Evolutionary conservation across 2,329 filamentous ascomycete genomes (phyloP).

Genomic region (Cytospora schulzeri): DNA sequence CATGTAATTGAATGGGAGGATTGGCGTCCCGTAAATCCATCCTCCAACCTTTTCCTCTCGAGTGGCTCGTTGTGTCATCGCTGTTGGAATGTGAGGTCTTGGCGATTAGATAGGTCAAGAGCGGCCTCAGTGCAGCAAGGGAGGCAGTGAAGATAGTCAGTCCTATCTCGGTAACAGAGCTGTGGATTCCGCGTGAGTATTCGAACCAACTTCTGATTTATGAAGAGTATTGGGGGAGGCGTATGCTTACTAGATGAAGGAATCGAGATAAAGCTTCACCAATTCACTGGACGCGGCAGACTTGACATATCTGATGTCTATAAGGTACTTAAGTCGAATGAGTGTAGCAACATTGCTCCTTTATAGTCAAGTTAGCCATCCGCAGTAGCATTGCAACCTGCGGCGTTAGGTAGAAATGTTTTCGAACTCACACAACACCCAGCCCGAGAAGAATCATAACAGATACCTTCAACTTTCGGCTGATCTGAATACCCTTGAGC

Average conservation of each 20-base stretch:
- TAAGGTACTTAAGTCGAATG: neutral
- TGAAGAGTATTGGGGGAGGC: neutral
- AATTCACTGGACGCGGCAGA: neutral
- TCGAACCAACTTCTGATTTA: too few relatives aligned
- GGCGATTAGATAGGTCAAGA: neutral
- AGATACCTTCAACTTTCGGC: neutral
- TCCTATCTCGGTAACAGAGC: neutral
- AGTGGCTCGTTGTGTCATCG: neutral
- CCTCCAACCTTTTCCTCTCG: neutral
- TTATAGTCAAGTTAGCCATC: neutral
- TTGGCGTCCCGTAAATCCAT: neutral
- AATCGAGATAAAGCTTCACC: neutral
- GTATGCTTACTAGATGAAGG: neutral
- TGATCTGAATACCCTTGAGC: neutral
- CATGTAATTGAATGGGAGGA: neutral
- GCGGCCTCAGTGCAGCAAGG: neutral
- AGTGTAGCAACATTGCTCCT: neutral
- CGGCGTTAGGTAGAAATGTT: neutral
- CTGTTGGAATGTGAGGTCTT: neutral
- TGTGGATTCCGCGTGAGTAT: neutral
- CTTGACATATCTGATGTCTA: neutral
- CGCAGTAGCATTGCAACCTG: neutral
- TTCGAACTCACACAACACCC: neutral
- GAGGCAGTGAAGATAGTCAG: neutral
- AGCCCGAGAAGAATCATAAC: neutral